phyloP scores from a whole-genome alignment of 108 stramenopile species.

The Conticribra weissflogii region DNA sequence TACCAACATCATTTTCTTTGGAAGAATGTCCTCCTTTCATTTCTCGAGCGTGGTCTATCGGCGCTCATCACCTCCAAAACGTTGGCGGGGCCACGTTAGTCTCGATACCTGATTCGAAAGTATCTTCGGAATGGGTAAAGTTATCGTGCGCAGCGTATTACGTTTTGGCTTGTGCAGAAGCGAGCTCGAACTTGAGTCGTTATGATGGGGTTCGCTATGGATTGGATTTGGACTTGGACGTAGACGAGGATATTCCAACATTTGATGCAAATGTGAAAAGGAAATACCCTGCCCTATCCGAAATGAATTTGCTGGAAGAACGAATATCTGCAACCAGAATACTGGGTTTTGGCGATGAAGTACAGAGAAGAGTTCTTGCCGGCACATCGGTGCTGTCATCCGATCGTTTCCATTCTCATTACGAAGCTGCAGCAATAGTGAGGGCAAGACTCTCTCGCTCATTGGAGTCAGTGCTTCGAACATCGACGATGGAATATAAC shows the following conservation, averaged over 20 bases:
- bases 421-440: slow-evolving; percentile 83
- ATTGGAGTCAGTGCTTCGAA: slow-evolving; percentile 55
- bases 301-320: slow-evolving; percentile 61
- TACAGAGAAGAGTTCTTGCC: slow-evolving; percentile 75
- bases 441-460: slow-evolving; percentile 70
- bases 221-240: slow-evolving; percentile 30
- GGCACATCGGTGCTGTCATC: slow-evolving; percentile 88
- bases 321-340: slow-evolving; percentile 72
- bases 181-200: slow-evolving; percentile 93
- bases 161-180: slow-evolving; percentile 95
- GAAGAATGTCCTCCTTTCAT: slow-evolving; percentile 68
- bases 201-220: slow-evolving; percentile 98
- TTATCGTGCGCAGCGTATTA: slow-evolving; percentile 92
- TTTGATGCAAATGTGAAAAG: slow-evolving; percentile 6
- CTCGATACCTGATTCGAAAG: slow-evolving; percentile 45
- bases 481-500: not conserved
- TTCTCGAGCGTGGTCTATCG: slow-evolving; percentile 53
- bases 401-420: slow-evolving; percentile 86
- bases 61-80: slow-evolving; percentile 54
- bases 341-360: slow-evolving; percentile 84
- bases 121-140: slow-evolving; percentile 74
- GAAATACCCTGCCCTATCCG: slow-evolving; percentile 14
- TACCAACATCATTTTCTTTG: slow-evolving; percentile 83
- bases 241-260: not conserved
- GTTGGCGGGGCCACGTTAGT: slow-evolving; percentile 65